A percentile compares a stretch with the other conserved stretches of the same genome.
phyloP scores from a whole-genome alignment of 2,329 filamentous ascomycete species.

The Tolypocladium cylindrosporum region DNA sequence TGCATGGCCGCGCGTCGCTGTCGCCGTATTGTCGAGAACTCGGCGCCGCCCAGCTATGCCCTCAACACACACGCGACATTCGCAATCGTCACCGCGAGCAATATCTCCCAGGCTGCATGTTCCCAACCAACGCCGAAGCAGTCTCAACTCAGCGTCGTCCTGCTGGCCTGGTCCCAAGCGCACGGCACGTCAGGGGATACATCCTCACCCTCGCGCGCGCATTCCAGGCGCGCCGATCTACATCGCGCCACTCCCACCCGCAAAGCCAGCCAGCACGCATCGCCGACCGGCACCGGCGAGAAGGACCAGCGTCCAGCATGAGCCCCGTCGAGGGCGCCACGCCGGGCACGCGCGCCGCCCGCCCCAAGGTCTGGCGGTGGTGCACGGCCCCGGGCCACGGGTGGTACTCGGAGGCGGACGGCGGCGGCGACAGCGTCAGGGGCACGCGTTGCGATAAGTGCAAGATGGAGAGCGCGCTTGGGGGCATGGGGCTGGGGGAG shows the following conservation, averaged over 20 bases:
- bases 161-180: background rate
- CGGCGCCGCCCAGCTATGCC: background rate
- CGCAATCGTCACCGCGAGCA: background rate
- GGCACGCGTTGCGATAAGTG: background rate
- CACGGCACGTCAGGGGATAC: background rate
- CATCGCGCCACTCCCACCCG: background rate
- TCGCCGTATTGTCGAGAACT: background rate
- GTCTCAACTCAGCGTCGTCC: background rate
- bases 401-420: background rate
- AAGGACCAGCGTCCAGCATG: background rate
- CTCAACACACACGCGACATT: background rate
- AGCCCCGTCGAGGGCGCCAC: background rate
- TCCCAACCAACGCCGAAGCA: background rate
- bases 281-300: too few species aligned
- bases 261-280: too few species aligned
- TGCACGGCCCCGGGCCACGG: background rate
- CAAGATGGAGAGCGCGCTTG: background rate
- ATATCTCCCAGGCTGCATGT: background rate
- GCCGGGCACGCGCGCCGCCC: background rate
- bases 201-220: too few species aligned
- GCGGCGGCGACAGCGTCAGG: background rate
- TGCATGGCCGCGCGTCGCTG: background rate
- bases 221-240: background rate
- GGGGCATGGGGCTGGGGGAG: background rate
- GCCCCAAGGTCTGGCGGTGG: background rate